Evolutionary conservation across 1,284 basidiomycete genomes (phyloP).

Genomic region (Microbotryum lychnidis-dioicae): DNA sequence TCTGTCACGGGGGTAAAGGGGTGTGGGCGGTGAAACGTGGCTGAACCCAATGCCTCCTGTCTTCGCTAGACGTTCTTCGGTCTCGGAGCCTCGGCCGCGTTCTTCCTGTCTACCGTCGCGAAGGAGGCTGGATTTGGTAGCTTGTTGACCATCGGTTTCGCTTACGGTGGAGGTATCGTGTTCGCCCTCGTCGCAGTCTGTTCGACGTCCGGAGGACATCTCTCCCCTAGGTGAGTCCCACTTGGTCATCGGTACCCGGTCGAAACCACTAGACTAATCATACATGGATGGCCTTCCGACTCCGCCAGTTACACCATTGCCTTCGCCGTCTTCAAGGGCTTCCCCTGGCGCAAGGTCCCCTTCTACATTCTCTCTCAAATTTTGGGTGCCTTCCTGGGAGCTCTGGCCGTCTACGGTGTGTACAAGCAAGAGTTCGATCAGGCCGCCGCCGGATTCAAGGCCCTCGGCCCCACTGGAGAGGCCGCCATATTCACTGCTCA

Average conservation of each 20-base stretch:
- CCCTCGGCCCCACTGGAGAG: neutral
- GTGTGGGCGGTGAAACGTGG: neutral
- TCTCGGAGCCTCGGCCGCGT: constrained; percentile 17
- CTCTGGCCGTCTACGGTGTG: constrained; percentile 61
- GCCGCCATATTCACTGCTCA: constrained; percentile 19
- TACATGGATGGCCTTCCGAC: no score
- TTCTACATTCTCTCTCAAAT: constrained; percentile 61
- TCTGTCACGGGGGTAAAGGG: no score
- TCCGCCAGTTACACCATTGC: constrained; percentile 9
- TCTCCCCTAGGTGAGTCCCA: constrained; percentile 17
- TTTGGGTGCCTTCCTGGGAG: constrained; percentile 60
- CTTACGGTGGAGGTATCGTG: constrained; percentile 29
- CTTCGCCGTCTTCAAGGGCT: constrained; percentile 41
- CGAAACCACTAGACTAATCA: no score
- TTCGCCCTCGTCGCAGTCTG: constrained; percentile 30
- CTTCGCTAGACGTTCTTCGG: neutral
- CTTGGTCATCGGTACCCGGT: no score
- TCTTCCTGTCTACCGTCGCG: constrained; percentile 20
- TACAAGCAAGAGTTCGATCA: constrained; percentile 63
- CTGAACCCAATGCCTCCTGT: neutral
- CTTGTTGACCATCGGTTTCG: constrained; percentile 20
- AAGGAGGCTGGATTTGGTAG: constrained; percentile 23
- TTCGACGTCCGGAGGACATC: constrained; percentile 30
- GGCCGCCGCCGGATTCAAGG: constrained; percentile 11
- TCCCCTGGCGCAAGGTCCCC: constrained; percentile 71